Conservation (phyloP, 768 basidiomycete species). For the Termitomyces sp. region DNA sequence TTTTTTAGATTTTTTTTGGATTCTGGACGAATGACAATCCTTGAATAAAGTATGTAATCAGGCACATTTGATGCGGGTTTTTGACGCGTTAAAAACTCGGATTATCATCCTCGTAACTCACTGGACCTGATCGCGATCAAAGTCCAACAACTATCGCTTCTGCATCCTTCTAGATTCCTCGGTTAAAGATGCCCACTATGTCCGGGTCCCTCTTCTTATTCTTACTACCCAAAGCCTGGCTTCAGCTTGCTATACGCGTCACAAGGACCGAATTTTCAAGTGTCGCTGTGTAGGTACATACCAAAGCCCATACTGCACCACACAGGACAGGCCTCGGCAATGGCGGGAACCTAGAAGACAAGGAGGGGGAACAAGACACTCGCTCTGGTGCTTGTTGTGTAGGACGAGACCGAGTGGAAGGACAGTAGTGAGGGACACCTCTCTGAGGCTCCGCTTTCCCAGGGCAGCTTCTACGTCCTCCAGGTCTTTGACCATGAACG, state of each 20-base stretch:
- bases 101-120: no score
- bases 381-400: constrained; percentile 18
- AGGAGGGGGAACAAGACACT: neutral
- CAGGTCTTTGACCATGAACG: constrained; percentile 19
- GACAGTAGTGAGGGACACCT: constrained; percentile 16
- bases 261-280: constrained; percentile 25
- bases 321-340: constrained; percentile 19
- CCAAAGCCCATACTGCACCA: constrained; percentile 18
- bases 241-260: constrained; percentile 9
- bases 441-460: constrained; percentile 13
- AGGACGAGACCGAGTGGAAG: constrained; percentile 19
- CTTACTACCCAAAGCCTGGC: no score
- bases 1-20: no score
- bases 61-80: no score
- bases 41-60: no score
- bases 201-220: no score
- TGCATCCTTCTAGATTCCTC: no score
- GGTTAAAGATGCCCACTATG: no score
- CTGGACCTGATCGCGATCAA: no score
- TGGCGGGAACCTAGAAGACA: neutral
- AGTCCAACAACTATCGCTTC: no score
- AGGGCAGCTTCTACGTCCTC: constrained; percentile 16
- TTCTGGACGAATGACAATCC: no score
- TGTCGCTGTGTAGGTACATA: constrained; percentile 19
- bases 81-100: no score